Percentiles rank a stretch among this genome's conserved stretches.
phyloP scores from a whole-genome alignment of 2,329 filamentous ascomycete genomes.

The Microsporum canis region DNA sequence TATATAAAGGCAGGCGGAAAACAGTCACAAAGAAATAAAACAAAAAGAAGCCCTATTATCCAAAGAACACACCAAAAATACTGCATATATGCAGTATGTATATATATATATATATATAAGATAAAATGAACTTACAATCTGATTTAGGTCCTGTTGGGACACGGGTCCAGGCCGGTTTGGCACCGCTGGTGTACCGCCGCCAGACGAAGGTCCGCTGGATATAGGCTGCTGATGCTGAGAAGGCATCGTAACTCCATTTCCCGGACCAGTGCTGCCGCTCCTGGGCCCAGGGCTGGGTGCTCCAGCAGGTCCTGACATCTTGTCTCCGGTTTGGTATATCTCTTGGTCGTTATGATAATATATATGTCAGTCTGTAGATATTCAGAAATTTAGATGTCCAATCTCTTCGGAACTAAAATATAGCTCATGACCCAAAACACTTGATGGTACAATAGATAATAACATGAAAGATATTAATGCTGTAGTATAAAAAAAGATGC shows the following conservation, averaged over 20 bases:
- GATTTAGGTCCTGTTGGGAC: conserved; percentile 84
- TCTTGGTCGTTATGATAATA: background rate
- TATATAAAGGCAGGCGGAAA: too few relatives aligned
- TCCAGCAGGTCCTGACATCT: conserved; percentile 37
- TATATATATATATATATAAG: background rate
- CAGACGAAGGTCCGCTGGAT: conserved; percentile 38
- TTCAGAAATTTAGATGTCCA: background rate
- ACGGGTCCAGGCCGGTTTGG: conserved; percentile 36
- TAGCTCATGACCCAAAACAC: background rate
- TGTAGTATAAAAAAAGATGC: background rate
- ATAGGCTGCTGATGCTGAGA: conserved; percentile 37
- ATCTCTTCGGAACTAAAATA: background rate
- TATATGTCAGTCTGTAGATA: background rate
- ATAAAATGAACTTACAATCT: conserved; percentile 66
- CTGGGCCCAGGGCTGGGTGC: conserved; percentile 40
- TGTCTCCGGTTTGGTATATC: background rate
- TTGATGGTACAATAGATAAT: background rate
- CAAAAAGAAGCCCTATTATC: background rate
- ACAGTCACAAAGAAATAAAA: background rate
- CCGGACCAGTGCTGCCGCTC: conserved; percentile 38
- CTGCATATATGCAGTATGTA: too few relatives aligned
- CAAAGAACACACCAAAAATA: too few relatives aligned
- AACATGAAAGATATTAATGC: too few relatives aligned
- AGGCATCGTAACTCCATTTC: conserved; percentile 35
- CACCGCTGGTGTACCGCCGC: conserved; percentile 31